Evolutionary conservation across 2,329 filamentous ascomycete genomes (phyloP).

Genomic region (Curvularia hawaiiensis): DNA sequence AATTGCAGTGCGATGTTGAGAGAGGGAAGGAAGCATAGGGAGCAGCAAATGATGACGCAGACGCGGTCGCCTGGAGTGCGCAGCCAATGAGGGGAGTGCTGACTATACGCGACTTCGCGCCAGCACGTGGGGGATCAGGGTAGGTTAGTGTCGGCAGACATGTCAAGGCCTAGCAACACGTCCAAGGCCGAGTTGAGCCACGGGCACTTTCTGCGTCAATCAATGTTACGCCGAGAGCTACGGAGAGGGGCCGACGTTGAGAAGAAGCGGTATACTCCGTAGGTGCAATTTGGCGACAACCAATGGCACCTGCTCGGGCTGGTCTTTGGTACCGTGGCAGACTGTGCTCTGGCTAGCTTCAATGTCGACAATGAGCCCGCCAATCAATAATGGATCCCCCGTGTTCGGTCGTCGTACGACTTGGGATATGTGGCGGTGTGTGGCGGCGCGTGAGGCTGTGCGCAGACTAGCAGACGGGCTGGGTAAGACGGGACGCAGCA

Average conservation of each 20-base stretch:
- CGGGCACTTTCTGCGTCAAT: background rate
- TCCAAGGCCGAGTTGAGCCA: background rate
- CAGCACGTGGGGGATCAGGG: conserved; percentile 1
- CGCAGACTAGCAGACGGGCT: background rate
- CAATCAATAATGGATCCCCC: background rate
- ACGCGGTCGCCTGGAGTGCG: background rate
- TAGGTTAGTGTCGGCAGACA: background rate
- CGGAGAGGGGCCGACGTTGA: background rate
- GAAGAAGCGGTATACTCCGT: background rate
- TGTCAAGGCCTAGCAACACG: background rate
- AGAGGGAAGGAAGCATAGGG: background rate
- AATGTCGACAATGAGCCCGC: background rate
- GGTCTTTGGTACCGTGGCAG: background rate
- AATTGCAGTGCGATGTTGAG: background rate
- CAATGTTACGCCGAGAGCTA: background rate
- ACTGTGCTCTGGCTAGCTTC: background rate
- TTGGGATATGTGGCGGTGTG: background rate
- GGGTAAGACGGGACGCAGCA: conserved; percentile 1
- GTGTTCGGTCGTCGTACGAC: background rate
- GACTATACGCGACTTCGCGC: conserved; percentile 2
- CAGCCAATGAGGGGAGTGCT: background rate
- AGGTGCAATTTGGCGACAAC: background rate
- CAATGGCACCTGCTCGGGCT: background rate
- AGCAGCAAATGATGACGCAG: background rate
- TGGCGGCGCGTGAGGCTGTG: conserved; percentile 6